Evolutionary conservation across 169 alveolate genomes (phyloP).

Genomic region (Eimeria tenella): DNA sequence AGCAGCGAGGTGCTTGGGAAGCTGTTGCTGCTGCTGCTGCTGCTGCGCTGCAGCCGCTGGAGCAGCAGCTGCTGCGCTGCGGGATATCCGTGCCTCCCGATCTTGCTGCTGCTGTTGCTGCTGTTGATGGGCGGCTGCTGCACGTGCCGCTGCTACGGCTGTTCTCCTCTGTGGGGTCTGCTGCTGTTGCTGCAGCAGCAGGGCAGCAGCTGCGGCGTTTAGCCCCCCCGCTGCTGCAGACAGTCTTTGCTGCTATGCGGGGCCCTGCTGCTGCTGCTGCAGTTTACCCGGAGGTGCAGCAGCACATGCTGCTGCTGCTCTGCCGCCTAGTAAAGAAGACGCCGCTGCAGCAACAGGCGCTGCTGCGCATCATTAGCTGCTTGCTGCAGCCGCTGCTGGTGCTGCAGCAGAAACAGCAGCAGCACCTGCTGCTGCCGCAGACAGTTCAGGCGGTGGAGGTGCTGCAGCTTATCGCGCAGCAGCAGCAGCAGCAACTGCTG

Average conservation of each 20-base stretch:
- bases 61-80: constrained; percentile 59
- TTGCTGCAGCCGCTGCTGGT: constrained; percentile 28
- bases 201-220: constrained; percentile 45
- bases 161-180: constrained; percentile 9
- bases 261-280: constrained; percentile 45
- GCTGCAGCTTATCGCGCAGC: constrained; percentile 60
- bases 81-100: constrained; percentile 12
- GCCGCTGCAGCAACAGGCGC: constrained; percentile 67
- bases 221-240: constrained; percentile 59
- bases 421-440: neutral
- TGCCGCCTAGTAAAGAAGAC: constrained; percentile 11
- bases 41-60: constrained; percentile 51
- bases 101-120: constrained; percentile 47
- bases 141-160: constrained; percentile 59
- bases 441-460: constrained; percentile 25
- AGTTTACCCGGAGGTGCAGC: constrained; percentile 51
- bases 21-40: constrained; percentile 35
- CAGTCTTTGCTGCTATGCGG: constrained; percentile 42
- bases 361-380: constrained; percentile 46
- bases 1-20: constrained; percentile 43
- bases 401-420: constrained; percentile 53
- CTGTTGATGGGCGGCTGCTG: constrained; percentile 44
- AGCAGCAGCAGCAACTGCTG: constrained; percentile 55
- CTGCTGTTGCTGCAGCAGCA: constrained; percentile 27
- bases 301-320: constrained; percentile 61